A percentile compares a stretch with the other conserved stretches of the same genome.
phyloP scores from a whole-genome alignment of 768 basidiomycete species.

The Cystobasidium onofrii region DNA sequence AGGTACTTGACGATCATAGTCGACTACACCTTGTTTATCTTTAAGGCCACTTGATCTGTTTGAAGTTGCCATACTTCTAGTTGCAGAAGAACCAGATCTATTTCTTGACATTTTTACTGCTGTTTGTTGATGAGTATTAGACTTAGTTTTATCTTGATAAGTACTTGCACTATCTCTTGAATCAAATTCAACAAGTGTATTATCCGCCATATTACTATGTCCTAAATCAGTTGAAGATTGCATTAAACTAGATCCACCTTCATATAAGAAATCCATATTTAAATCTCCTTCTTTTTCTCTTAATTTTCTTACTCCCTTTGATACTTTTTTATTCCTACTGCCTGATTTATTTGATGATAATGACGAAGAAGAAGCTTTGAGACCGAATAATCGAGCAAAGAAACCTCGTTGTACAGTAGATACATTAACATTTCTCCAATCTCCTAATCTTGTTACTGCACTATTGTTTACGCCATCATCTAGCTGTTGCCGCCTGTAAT shows the following conservation, averaged over 20 bases:
- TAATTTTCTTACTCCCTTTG: slow-evolving; percentile 75
- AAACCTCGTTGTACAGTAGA: slow-evolving; percentile 66
- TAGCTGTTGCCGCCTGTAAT: slow-evolving; percentile 75
- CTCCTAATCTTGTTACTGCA: slow-evolving; percentile 76
- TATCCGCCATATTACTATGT: background rate
- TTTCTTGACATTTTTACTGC: background rate
- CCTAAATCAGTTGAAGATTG: background rate
- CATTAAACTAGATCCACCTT: slow-evolving; percentile 14
- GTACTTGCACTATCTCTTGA: background rate
- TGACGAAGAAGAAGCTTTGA: slow-evolving; percentile 20
- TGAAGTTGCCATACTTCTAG: slow-evolving; percentile 4
- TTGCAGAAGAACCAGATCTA: background rate
- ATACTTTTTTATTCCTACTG: slow-evolving; percentile 53
- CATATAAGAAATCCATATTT: slow-evolving; percentile 41
- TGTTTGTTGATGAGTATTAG: background rate
- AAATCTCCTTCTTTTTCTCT: slow-evolving; percentile 63
- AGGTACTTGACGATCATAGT: slow-evolving; percentile 60
- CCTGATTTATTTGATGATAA: slow-evolving; percentile 2
- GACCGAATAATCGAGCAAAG: slow-evolving; percentile 56
- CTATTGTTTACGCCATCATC: slow-evolving; percentile 95
- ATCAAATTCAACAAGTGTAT: background rate
- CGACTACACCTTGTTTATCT: slow-evolving; percentile 59
- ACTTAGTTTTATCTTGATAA: background rate
- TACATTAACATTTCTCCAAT: slow-evolving; percentile 85
- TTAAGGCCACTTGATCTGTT: slow-evolving; percentile 8